Evolutionary conservation across 192 early-diverging fungal genomes (phyloP), one percentile per base, ranked within the genome.

Genomic region (Coemansia sp.): DNA sequence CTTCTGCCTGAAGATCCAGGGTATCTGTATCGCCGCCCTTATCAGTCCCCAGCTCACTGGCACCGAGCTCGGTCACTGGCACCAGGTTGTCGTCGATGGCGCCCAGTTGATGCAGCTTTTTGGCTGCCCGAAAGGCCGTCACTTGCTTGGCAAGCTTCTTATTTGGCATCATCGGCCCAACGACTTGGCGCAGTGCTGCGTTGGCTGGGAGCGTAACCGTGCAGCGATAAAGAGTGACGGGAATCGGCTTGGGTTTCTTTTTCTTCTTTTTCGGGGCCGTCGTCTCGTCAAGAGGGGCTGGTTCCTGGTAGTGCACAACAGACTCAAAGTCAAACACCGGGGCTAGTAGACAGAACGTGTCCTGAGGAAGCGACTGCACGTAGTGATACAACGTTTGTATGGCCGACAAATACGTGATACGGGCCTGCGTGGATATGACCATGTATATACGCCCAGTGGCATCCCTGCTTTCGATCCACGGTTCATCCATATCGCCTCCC

Each of bases 21-120:
- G 4, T 8, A 33, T 40, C 59, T 11, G 17, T 19, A 57, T 14
- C 28, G n/a, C 19, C 10, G 33, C 16, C 17, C 30, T 35, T n/a
- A 16, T 16, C 55, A 8, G 32, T 7, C 2, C 10, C 32, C 38
- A 40, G 21, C 4, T 37, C 38, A 3, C 9, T 19, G n/a, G 19
- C 11, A 23, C 35, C 42, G 21, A 26, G 38, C 2, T 82, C 67
- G 32, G 82, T 35, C 13, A 86, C 64, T 0, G 95, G 94, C 8
- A 86, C 47, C 13, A 98, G 81, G 42, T 89, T 75, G 47, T 96
- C 91, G 66, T 92, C 86, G n/a, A 98, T 80, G 3, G 86, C 90
- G 2, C 88, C 88, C 0, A 82, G 61, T 21, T 77, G 66, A 69
- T 95, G 90, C 11, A 98, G 84, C 67, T 85, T 67, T 61, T 89